phyloP scores from a whole-genome alignment of 768 basidiomycete genomes.

The Phylloporus scabripes region DNA sequence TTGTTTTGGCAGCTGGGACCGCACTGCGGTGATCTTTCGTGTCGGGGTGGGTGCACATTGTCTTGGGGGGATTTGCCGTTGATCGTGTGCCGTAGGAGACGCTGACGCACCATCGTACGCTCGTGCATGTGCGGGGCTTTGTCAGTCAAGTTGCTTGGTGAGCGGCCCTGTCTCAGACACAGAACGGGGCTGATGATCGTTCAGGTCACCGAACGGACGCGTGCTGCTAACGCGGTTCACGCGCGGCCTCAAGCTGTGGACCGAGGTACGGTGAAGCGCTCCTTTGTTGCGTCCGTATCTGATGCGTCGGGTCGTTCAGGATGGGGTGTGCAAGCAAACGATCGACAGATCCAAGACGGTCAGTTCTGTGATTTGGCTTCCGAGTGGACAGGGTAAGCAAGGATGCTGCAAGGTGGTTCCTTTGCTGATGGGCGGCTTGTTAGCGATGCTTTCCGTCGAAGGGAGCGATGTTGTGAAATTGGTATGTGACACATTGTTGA shows the following conservation, averaged over 20 bases:
- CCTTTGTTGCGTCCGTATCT: not conserved
- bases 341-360: constrained; percentile 43
- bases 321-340: constrained; percentile 45
- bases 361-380: constrained; percentile 47
- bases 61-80: not conserved
- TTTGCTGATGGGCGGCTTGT: not conserved
- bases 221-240: constrained; percentile 43
- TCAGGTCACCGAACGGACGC: constrained; percentile 44
- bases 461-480: constrained; percentile 41
- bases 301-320: constrained; percentile 23
- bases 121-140: constrained; percentile 48
- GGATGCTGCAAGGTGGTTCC: not conserved
- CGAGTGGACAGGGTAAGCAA: constrained; percentile 39
- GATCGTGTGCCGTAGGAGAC: constrained; percentile 30
- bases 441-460: constrained; percentile 49
- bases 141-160: constrained; percentile 52
- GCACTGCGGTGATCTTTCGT: constrained; percentile 43
- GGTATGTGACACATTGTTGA: constrained; percentile 23
- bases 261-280: constrained; percentile 30
- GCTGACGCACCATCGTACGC: constrained; percentile 38
- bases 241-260: constrained; percentile 48
- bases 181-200: not conserved
- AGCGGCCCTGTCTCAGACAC: not conserved
- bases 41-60: constrained; percentile 33
- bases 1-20: constrained; percentile 38